Evolutionary conservation across 1,139 yeast species (phyloP), one percentile per base, ranked within the genome.

Genomic region (Torulaspora pretoriensis): DNA sequence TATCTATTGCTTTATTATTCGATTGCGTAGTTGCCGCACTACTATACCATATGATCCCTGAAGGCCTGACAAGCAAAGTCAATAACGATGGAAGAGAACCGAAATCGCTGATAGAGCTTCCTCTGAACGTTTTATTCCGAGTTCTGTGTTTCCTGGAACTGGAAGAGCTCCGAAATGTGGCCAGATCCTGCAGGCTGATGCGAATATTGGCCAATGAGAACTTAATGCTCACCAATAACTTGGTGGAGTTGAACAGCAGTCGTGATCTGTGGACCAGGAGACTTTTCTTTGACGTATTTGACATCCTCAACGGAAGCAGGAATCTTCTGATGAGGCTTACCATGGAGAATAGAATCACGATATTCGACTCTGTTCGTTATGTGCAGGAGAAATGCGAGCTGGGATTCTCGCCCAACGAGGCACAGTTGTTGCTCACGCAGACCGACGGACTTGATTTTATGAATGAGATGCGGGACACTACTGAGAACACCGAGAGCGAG

Each of bases 191-290:
- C 38, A 47, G 44, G 35, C 36, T 59, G 35, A 42, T 61, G 39
- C 54, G 60, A 34, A 45, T 50, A 25, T 35, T 61, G 35, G 52
- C 60, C 8, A 59, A 57, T 40, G 60, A 59, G 36, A 54, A 47
- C 23, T 29, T 55, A 22, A 49, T 56, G 17, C 50, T 52, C 27
- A 49, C 52, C 7, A 51, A 52, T 29, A 40, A 40, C 17, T 27
- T 49, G n/a, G 43, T 45, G 8, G 53, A 48, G 8, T 41, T 52
- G 12, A 51, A 45, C 27, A 33, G 40, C 4, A 47, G 47, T n/a
- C 43, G 47, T 14, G 44, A 42, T 25, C 42, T 37, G 23, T 54
- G 60, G 60, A 54, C 57, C 7, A 43, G 46, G 28, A 48, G 52
- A 40, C 45, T 57, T 30, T 38, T 53, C 7, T 48, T 50, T 26